phyloP scores from a whole-genome alignment of 2,329 filamentous ascomycete genomes.

The Metarhizium humberi region DNA sequence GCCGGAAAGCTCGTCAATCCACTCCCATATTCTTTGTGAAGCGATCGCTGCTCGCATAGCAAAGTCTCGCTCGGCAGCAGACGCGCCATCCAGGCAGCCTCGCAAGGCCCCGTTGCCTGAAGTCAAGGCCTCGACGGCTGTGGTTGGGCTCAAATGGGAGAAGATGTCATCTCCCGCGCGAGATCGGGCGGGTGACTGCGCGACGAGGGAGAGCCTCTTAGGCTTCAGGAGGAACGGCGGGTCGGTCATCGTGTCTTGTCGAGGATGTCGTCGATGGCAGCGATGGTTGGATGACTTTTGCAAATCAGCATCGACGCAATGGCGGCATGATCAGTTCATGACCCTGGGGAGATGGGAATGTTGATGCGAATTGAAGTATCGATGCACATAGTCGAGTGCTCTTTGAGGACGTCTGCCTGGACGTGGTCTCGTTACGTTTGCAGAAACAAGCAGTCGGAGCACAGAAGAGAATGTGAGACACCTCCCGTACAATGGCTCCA shows the following conservation, averaged over 20 bases:
- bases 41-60: slow-evolving; percentile 61
- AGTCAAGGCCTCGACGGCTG: slow-evolving; percentile 51
- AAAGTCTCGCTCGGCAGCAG: slow-evolving; percentile 59
- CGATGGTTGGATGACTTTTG: background rate
- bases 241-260: slow-evolving; percentile 22
- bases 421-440: background rate
- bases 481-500: background rate
- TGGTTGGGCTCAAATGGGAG: slow-evolving; percentile 49
- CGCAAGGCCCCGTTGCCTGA: slow-evolving; percentile 42
- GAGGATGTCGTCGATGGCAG: background rate
- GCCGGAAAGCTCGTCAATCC: slow-evolving; percentile 60
- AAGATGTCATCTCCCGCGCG: slow-evolving; percentile 49
- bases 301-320: background rate
- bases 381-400: slow-evolving; percentile 10
- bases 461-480: background rate
- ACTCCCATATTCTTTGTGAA: slow-evolving; percentile 61
- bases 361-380: slow-evolving; percentile 9
- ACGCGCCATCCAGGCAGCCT: slow-evolving; percentile 52
- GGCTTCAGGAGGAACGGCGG: slow-evolving; percentile 22
- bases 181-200: slow-evolving; percentile 35
- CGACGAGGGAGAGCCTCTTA: slow-evolving; percentile 21
- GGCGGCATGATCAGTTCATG: slow-evolving; percentile 20
- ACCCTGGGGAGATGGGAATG: slow-evolving; percentile 22
- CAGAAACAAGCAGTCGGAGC: background rate
- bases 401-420: background rate